Percentiles rank a stretch among this genome's conserved stretches.
These are phyloP conservation scores for Gnomoniopsis sp. DNA, from an alignment of 2,329 filamentous ascomycete species.

Conservation along the genomic window DNA sequence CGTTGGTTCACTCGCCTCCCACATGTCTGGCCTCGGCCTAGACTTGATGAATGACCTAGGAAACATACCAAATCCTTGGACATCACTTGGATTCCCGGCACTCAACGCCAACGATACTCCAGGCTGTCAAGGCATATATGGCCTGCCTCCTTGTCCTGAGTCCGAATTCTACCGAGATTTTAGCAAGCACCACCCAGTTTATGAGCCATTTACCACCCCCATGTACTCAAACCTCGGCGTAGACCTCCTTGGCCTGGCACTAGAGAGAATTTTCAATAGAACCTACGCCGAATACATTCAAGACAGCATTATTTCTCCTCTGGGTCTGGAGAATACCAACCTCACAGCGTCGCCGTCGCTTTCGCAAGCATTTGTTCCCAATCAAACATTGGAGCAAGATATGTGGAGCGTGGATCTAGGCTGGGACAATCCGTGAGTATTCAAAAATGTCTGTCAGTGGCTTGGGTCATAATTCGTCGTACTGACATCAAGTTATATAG, in stretches of 20 bases:
- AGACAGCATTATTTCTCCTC: slow-evolving; percentile 37
- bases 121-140: slow-evolving; percentile 32
- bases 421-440: slow-evolving; percentile 1
- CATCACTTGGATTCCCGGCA: slow-evolving; percentile 29
- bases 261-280: slow-evolving; percentile 41
- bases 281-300: slow-evolving; percentile 36
- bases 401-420: slow-evolving; percentile 27
- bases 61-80: slow-evolving; percentile 26
- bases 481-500: background rate
- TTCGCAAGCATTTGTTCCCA: slow-evolving; percentile 33
- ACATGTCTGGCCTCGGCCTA: slow-evolving; percentile 40
- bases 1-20: slow-evolving; percentile 39
- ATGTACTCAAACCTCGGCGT: slow-evolving; percentile 49
- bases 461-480: background rate
- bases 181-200: slow-evolving; percentile 33
- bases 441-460: background rate
- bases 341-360: slow-evolving; percentile 30
- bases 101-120: slow-evolving; percentile 27
- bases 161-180: slow-evolving; percentile 28
- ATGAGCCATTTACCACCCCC: slow-evolving; percentile 39
- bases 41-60: slow-evolving; percentile 33
- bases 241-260: slow-evolving; percentile 39
- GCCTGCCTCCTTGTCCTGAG: slow-evolving; percentile 28
- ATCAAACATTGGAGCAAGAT: slow-evolving; percentile 23
- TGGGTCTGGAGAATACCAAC: slow-evolving; percentile 38